phyloP scores from a whole-genome alignment of 805 yeast species.

The Diddensiella transvaalensis region DNA sequence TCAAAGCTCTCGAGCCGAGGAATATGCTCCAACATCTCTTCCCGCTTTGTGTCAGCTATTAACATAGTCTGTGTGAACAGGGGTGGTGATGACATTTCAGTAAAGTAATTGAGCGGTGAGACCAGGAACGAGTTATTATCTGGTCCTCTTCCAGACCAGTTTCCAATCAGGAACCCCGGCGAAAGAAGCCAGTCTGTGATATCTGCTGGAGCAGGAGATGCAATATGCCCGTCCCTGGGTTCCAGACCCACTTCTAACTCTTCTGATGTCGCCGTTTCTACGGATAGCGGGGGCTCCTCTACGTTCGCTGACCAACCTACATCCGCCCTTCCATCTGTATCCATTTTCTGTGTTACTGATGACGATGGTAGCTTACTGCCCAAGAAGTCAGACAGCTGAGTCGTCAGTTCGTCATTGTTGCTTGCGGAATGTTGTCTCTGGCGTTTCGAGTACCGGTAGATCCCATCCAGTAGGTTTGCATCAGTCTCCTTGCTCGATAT shows the following conservation, averaged over 20 bases:
- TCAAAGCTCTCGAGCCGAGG: constrained; percentile 33
- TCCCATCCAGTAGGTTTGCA: too few relatives aligned
- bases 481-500: too few relatives aligned
- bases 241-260: neutral
- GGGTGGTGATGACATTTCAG: constrained; percentile 33
- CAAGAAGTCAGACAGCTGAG: too few relatives aligned
- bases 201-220: constrained; percentile 11
- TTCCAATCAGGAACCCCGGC: constrained; percentile 11
- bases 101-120: constrained; percentile 9
- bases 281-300: too few relatives aligned
- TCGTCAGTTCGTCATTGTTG: too few relatives aligned
- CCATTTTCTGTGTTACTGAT: too few relatives aligned
- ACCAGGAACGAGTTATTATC: constrained; percentile 14
- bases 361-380: too few relatives aligned
- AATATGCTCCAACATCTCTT: constrained; percentile 21
- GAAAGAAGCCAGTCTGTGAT: constrained; percentile 16
- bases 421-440: too few relatives aligned
- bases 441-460: too few relatives aligned
- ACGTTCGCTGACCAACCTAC: too few relatives aligned
- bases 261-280: neutral
- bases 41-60: constrained; percentile 30
- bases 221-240: neutral
- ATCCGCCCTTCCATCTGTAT: too few relatives aligned
- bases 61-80: constrained; percentile 33
- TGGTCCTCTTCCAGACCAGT: neutral